phyloP scores from a whole-genome alignment of 192 early-diverging fungal species.

The Linnemannia exigua region DNA sequence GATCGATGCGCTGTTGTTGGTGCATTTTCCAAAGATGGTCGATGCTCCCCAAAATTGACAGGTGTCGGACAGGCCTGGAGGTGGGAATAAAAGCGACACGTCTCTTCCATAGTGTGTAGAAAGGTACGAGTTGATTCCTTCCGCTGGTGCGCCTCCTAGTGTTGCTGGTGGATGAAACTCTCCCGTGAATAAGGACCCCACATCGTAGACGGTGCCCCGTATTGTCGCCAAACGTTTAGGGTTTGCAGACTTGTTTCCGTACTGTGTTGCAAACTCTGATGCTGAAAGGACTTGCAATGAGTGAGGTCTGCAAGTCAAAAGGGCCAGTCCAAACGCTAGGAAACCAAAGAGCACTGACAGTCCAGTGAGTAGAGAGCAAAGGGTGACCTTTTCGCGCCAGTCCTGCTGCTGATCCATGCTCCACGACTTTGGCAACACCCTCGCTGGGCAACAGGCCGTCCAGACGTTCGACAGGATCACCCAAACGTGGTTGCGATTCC shows the following conservation, averaged over 20 bases:
- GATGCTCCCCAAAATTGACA: conserved; percentile 26
- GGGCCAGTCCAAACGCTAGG: conserved; percentile 80
- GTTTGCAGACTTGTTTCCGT: conserved; percentile 10
- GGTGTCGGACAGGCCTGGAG: not conserved
- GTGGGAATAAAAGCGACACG: conserved; percentile 17
- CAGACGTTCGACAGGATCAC: not conserved
- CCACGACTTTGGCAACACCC: conserved; percentile 19
- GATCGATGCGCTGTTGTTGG: not conserved
- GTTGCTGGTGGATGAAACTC: conserved; percentile 3
- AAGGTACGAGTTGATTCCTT: conserved; percentile 12
- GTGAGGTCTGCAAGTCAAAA: conserved; percentile 26
- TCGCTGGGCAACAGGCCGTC: conserved; percentile 17
- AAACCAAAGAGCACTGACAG: conserved; percentile 81
- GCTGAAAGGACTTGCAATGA: conserved; percentile 1
- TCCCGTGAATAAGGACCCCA: conserved; percentile 1
- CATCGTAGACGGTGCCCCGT: conserved; percentile 23
- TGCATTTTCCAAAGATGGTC: conserved; percentile 25
- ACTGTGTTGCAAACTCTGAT: conserved; percentile 4
- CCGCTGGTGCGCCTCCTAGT: not conserved
- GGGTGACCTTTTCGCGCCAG: conserved; percentile 90
- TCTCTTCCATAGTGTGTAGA: conserved; percentile 8
- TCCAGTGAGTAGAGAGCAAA: conserved; percentile 79
- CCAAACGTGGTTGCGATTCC: conserved; percentile 22
- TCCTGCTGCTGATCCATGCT: conserved; percentile 71
- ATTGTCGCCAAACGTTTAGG: conserved; percentile 4